These are phyloP conservation scores for Cenchrus fungigraminus DNA, from an alignment of 176 grass and related monocot species.

Conservation along the genomic window DNA sequence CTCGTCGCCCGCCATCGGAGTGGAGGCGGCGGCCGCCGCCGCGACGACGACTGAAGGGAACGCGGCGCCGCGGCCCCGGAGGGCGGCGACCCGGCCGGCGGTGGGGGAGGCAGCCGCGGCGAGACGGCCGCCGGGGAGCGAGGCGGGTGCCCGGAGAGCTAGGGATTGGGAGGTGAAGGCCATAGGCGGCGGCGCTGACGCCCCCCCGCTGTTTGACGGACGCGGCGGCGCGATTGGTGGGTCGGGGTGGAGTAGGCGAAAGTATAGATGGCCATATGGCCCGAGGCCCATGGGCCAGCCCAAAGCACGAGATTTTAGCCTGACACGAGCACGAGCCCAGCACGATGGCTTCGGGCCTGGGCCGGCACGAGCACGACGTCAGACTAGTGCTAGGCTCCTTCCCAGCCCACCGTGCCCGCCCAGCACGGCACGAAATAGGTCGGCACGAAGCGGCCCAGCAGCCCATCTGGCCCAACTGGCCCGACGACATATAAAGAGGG, in stretches of 20 bases:
- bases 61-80: conserved; percentile 6
- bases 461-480: too few species aligned
- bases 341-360: too few species aligned
- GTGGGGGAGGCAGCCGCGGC: background rate
- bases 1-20: conserved; percentile 42
- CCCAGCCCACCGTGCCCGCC: too few species aligned
- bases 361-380: too few species aligned
- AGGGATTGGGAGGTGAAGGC: conserved; percentile 51
- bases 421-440: too few species aligned
- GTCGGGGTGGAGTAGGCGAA: background rate
- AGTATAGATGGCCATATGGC: too few species aligned
- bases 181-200: conserved; percentile 20
- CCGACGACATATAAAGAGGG: too few species aligned
- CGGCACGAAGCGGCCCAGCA: too few species aligned
- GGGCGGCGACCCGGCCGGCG: background rate
- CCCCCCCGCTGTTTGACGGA: background rate
- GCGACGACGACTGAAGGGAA: conserved; percentile 12
- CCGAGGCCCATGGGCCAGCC: too few species aligned
- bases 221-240: conserved; percentile 22
- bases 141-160: conserved; percentile 27
- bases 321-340: too few species aligned
- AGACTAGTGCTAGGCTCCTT: too few species aligned
- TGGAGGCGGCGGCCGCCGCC: conserved; percentile 3
- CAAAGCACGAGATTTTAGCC: too few species aligned
- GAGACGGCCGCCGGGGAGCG: background rate